Evolutionary conservation across 352 stramenopile species (phyloP).

Genomic region (Pythium sp.): DNA sequence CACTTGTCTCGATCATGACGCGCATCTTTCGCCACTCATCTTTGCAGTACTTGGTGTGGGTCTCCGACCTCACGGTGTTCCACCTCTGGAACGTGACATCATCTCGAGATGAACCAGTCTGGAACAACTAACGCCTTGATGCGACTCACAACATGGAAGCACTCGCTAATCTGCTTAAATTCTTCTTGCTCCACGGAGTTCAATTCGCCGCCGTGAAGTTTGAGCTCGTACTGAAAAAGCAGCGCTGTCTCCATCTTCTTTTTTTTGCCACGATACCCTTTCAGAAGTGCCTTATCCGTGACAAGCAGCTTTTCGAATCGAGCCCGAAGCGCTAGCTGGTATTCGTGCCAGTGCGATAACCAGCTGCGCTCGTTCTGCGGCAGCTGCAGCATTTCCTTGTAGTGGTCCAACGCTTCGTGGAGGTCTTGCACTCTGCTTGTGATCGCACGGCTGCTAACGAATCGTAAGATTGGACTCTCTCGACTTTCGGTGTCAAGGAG

Average conservation of each 20-base stretch:
- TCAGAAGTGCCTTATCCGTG: no score
- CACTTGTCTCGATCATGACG: not conserved
- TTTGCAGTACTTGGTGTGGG: not conserved
- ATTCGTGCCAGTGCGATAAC: no score
- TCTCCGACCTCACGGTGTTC: not conserved
- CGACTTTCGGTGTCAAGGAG: not conserved
- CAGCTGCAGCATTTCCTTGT: no score
- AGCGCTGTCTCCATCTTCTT: no score
- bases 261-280: no score
- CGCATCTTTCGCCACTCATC: not conserved
- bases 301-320: no score
- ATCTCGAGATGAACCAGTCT: not conserved
- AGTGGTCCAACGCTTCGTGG: not conserved
- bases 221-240: not conserved
- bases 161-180: not conserved
- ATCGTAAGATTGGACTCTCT: not conserved
- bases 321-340: no score
- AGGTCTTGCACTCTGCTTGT: not conserved
- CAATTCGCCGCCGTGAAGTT: not conserved
- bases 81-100: not conserved
- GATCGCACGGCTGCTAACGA: not conserved
- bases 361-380: no score
- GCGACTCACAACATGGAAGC: not conserved
- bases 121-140: not conserved
- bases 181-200: not conserved